Evolutionary conservation across 2,329 filamentous ascomycete genomes (phyloP), one percentile per base, ranked within the genome.

Genomic region (Arthroderma sp.): DNA sequence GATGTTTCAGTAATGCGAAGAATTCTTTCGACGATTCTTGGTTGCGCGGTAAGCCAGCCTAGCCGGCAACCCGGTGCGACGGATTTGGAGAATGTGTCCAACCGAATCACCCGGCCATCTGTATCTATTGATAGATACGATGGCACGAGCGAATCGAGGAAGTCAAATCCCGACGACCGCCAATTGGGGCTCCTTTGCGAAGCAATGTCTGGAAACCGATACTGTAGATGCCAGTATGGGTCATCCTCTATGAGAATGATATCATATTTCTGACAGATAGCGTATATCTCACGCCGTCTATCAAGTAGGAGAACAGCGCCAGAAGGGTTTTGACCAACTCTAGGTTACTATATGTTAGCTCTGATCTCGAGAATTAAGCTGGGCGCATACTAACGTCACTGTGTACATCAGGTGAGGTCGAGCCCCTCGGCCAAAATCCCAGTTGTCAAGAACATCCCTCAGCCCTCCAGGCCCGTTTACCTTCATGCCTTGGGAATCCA

Each of bases 171-270:
- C 0, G 79, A 71, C 4, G 73, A 76, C 37, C 67, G 73, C 57
- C 64, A 58, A 52, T 22, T 64, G 56, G 43, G 68, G 58, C 6
- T 66, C 53, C 31, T 68, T 74, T 0, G 83, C 80, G 0, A 83
- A 9, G 32, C 8, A 34, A 9, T 9, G 32, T 34, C 11, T 34
- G 32, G 8, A 34, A 9, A 83, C 0, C 86, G 86, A 63, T 78
- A 95, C 61, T 95, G 89, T 6, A 96, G 72, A 62, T 91, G 89
- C 85, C 86, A 95, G 68, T 95, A 95, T 4, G 89, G 89, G 50
- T 95, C 88, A 56, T 96, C 89, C 63, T 96, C 89, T 50, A 93
- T 68, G 52, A 95, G 94, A 56, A 95, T 76, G 50, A 95, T 75
- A 62, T 95, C 87, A 66, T 86, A 94, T 59, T 82, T 76, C 60